phyloP scores from a whole-genome alignment of 345 rosid genomes.

The Aquilaria yunnanensis region DNA sequence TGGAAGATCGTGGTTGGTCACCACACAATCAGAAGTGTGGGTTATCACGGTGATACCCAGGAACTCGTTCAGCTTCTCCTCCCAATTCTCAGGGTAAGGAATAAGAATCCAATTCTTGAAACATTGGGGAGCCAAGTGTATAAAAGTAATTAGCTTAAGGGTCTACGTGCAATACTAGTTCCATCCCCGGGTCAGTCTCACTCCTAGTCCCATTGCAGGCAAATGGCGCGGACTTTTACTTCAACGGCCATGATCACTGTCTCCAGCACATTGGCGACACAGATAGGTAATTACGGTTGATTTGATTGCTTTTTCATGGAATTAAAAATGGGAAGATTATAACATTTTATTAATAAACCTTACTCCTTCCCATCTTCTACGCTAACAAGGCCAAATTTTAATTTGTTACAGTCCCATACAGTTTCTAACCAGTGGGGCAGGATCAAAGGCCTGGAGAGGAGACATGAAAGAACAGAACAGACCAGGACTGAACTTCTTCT shows the following conservation, averaged over 20 bases:
- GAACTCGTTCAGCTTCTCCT: constrained; percentile 45
- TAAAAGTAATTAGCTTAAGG: too few species aligned
- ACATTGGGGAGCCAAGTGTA: too few species aligned
- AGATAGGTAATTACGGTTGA: constrained; percentile 22
- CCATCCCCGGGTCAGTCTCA: too few species aligned
- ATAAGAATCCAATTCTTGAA: not conserved
- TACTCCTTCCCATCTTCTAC: too few species aligned
- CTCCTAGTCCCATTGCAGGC: constrained; percentile 15
- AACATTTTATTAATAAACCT: too few species aligned
- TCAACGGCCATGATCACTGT: constrained; percentile 72
- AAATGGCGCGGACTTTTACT: constrained; percentile 49
- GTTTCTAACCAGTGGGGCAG: constrained; percentile 70
- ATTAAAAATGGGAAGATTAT: too few species aligned
- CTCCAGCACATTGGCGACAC: constrained; percentile 48
- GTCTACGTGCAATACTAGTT: too few species aligned
- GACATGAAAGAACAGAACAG: constrained; percentile 28
- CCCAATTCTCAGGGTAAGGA: constrained; percentile 42
- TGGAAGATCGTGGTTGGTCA: constrained; percentile 71
- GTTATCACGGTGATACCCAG: constrained; percentile 45
- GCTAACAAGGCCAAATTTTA: not conserved
- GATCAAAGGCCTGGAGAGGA: constrained; percentile 71
- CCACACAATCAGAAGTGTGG: constrained; percentile 53
- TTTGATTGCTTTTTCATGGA: too few species aligned
- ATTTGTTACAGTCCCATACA: constrained; percentile 28
- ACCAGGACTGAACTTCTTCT: constrained; percentile 35